Evolutionary conservation across 495 filamentous ascomycete genomes (phyloP).

Genomic region (Daldinia loculata): DNA sequence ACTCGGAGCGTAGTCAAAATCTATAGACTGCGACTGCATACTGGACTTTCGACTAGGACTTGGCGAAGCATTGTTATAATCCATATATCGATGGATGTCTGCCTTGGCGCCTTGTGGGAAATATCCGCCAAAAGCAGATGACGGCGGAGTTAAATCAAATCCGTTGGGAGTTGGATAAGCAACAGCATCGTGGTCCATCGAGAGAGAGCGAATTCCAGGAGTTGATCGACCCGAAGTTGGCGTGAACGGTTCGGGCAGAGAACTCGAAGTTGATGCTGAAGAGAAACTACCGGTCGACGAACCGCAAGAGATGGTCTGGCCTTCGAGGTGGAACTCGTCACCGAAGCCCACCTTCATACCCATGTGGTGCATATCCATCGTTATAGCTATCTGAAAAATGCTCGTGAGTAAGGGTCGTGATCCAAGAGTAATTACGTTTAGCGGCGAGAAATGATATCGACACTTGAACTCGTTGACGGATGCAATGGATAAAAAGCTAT

Average conservation of each 20-base stretch:
- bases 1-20: conserved; percentile 33
- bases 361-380: conserved; percentile 36
- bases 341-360: conserved; percentile 41
- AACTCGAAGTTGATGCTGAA: conserved; percentile 46
- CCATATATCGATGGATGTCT: conserved; percentile 36
- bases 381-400: conserved; percentile 10
- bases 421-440: conserved; percentile 20
- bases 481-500: conserved; percentile 32
- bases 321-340: conserved; percentile 42
- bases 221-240: conserved; percentile 51
- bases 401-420: conserved; percentile 7
- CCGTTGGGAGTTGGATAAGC: conserved; percentile 38
- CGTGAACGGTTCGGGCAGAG: conserved; percentile 51
- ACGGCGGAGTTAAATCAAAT: conserved; percentile 50
- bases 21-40: conserved; percentile 32
- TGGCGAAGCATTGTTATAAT: conserved; percentile 37
- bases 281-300: conserved; percentile 47
- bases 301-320: conserved; percentile 35
- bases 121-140: conserved; percentile 48
- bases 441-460: conserved; percentile 14
- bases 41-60: conserved; percentile 40
- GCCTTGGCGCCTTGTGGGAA: conserved; percentile 41
- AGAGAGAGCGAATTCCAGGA: conserved; percentile 31
- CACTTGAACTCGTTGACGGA: conserved; percentile 14
- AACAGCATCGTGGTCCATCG: conserved; percentile 41